Percentiles rank a stretch among this genome's conserved stretches.
phyloP scores from a whole-genome alignment of 164 flowering plant species.

The Macadamia tetraphylla region DNA sequence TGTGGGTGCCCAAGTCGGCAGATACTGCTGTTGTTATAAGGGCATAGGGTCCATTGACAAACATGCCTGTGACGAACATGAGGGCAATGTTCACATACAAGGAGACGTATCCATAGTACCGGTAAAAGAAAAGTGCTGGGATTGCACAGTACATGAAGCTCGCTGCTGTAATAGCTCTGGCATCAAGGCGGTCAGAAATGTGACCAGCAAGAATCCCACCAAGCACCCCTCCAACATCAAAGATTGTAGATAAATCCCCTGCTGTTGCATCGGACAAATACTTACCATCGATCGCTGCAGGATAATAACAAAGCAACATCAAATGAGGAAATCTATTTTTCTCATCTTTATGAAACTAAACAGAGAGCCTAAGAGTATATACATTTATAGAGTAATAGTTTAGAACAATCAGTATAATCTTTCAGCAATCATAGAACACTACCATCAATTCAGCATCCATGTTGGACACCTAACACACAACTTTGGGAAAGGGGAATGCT shows the following conservation, averaged over 20 bases:
- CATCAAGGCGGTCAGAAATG: conserved; percentile 65
- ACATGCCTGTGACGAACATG: conserved; percentile 67
- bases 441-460: too few relatives aligned
- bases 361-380: too few relatives aligned
- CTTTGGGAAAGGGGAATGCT: too few relatives aligned
- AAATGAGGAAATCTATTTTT: background rate
- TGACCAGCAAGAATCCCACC: conserved; percentile 84
- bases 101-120: conserved; percentile 58
- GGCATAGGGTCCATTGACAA: conserved; percentile 82
- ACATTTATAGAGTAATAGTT: too few relatives aligned
- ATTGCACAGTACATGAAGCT: conserved; percentile 76
- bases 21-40: conserved; percentile 88
- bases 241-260: conserved; percentile 69
- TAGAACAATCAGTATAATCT: too few relatives aligned
- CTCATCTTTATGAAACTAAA: background rate
- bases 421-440: too few relatives aligned
- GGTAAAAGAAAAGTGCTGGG: conserved; percentile 62
- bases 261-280: conserved; percentile 55
- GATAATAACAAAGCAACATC: conserved; percentile 1
- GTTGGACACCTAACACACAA: too few relatives aligned
- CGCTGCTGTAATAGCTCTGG: conserved; percentile 84
- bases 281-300: conserved; percentile 66
- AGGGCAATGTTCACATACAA: conserved; percentile 40
- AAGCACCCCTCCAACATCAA: conserved; percentile 77
- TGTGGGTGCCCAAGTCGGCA: conserved; percentile 75